Evolutionary conservation across 352 stramenopile genomes (phyloP), one percentile per base, ranked within the genome.

Genomic region (Phytophthora rubi): DNA sequence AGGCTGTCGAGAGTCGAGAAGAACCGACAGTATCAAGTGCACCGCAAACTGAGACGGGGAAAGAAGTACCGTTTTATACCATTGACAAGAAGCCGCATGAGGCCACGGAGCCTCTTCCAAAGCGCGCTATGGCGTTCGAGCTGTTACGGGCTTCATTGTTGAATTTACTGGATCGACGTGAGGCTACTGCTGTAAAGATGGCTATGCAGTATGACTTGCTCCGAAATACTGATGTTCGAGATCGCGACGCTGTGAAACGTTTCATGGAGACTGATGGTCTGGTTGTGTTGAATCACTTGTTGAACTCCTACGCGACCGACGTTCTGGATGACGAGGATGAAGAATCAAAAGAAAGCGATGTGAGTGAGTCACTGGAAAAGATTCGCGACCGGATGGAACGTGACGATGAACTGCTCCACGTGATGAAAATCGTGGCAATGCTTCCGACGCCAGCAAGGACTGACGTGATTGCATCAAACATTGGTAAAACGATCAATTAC

Each of bases 391-490:
- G 53, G 1, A 60, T 77, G 61, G 52, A 65, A 55, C 69, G 63
- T 35, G 73, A 80, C 30, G 59, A 70, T 37, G 65, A 80, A 55
- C 21, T 80, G 23, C 51, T 79, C 10, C 44, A 77, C 13, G 53
- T 83, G 18, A 39, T 81, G 3, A 80, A 93, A 68, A 68, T 94
- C 18, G 59, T 93, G 9, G 85, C 85, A 9, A 93, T 94, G 85
- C 61, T 94, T n/a, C 85, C 87, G 39, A 81, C 76, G 18, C 87
- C 87, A 6, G 74, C 69, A 8, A 62, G 80, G 57, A 57, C 77
- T 16, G 76, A 91, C 60, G 79, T 93, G 47, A 77, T 88, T 42
- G 69, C 86, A 28, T 83, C 83, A 3, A 77, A 69, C 15, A 89
- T 94, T 63, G 87, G 85, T 10, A 85, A 82, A 49, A 90, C 83